Evolutionary conservation across 2,329 filamentous ascomycete genomes (phyloP), one percentile per base, ranked within the genome.

Genomic region (Fusarium sp.): DNA sequence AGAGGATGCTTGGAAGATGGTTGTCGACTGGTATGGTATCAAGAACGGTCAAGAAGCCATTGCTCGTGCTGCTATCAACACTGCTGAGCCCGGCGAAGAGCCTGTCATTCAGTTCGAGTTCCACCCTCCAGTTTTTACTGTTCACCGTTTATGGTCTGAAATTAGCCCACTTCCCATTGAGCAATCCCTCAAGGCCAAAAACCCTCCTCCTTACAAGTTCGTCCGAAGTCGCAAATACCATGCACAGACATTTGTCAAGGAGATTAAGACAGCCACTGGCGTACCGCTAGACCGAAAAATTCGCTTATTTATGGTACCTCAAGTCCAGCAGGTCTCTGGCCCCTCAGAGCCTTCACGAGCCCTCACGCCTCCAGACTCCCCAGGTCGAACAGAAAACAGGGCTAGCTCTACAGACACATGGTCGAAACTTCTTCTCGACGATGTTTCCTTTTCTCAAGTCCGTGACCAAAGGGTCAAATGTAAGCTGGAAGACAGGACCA

Each of bases 21-120:
- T 98, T 28, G 84, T 93, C 68, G 88, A 90, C 55, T 97, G 94
- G 94, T 97, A 98, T 78, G 94, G 94, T 18, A 79, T 96, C 63
- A 90, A 89, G 65, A 84, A 90, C 22, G 90, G 89, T 39, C 92
- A 94, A 60, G 85, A 90, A 14, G 88, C 93, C 50, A 95, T 98
- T 73, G 84, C 90, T 51, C 91, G 96, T 67, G 89, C 88, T 74
- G 95, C 93, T 42, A 93, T 96, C 82, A 93, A 98, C 81, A 95
- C 92, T 32, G 88, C 91, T 13, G 87, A 89, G 45, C 87, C 87
- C 5, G 79, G 83, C n/a, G 83, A 83, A 22, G 78, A 84, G 7
- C 85, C 89, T 44, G 94, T 97, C 73, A 84, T 98, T 52, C 86
- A 93, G 77, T 97, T 93, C 81, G 96, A 98, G 83, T 86, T 94